Evolutionary conservation across 495 filamentous ascomycete genomes (phyloP).

Genomic region (Articulospora tetracladia): DNA sequence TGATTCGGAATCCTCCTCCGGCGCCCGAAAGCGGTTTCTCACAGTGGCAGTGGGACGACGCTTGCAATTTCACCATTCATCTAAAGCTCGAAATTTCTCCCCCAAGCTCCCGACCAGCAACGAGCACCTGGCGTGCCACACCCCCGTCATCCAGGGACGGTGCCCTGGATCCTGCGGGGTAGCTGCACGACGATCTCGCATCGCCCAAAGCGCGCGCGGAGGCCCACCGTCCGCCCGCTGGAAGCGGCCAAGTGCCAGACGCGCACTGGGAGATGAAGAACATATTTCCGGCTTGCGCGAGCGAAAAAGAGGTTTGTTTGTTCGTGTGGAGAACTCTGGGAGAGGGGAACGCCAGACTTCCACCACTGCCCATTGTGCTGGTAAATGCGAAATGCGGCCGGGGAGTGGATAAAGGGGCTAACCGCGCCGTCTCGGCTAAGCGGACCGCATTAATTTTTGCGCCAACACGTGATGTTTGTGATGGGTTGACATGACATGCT

Average conservation of each 20-base stretch:
- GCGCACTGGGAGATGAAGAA: neutral
- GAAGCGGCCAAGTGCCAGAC: neutral
- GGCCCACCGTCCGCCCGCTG: neutral
- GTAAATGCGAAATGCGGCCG: neutral
- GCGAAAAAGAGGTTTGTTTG: neutral
- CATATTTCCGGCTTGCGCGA: neutral
- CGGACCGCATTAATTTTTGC: neutral
- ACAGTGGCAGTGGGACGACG: neutral
- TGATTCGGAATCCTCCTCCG: neutral
- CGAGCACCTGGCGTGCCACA: neutral
- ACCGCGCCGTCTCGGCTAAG: slow-evolving; percentile 1
- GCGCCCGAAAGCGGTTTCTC: neutral
- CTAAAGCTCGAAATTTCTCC: neutral
- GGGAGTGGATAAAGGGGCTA: neutral
- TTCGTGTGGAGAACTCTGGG: neutral
- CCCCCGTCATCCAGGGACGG: neutral
- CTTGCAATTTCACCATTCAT: neutral
- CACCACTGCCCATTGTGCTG: neutral
- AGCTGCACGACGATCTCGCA: neutral
- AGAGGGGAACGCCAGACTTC: neutral
- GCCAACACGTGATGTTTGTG: neutral
- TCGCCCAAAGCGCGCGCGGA: neutral
- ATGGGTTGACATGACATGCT: neutral
- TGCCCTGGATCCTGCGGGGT: neutral
- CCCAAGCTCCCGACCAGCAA: neutral